Conservation (phyloP, 1,284 basidiomycete species). For the Phlebopus sp. region DNA sequence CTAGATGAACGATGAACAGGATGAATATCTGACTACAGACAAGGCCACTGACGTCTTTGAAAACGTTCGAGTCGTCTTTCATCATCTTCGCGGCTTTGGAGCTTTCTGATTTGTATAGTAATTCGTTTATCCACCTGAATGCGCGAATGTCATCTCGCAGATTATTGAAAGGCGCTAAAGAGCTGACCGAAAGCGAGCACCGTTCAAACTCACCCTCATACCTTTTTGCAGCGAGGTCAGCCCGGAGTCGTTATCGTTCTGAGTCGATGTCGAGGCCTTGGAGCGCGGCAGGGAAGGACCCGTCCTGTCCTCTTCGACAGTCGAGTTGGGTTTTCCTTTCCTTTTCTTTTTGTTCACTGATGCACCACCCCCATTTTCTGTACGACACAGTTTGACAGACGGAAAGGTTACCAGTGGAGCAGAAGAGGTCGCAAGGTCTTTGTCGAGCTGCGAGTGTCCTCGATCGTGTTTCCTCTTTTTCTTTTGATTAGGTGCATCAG, state of each 20-base stretch:
- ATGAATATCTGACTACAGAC: neutral
- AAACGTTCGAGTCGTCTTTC: slow-evolving; percentile 73
- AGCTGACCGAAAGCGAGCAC: slow-evolving; percentile 78
- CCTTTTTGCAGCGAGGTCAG: slow-evolving; percentile 72
- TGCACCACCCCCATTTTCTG: neutral
- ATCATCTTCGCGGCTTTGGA: slow-evolving; percentile 75
- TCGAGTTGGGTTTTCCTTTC: slow-evolving; percentile 12
- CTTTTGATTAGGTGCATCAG: slow-evolving; percentile 17
- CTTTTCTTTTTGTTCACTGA: slow-evolving; percentile 11
- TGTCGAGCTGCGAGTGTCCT: slow-evolving; percentile 17
- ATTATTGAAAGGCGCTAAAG: slow-evolving; percentile 4
- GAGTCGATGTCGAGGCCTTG: slow-evolving; percentile 5
- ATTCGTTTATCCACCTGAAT: slow-evolving; percentile 83
- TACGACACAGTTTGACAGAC: neutral
- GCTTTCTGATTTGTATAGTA: slow-evolving; percentile 81
- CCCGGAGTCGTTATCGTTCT: slow-evolving; percentile 21
- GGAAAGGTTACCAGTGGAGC: slow-evolving; percentile 4
- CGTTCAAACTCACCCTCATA: slow-evolving; percentile 78
- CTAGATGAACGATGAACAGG: slow-evolving; percentile 40
- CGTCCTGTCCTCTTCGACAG: slow-evolving; percentile 5
- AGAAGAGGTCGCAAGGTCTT: slow-evolving; percentile 3
- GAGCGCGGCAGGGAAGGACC: slow-evolving; percentile 2
- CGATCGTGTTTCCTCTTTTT: slow-evolving; percentile 34
- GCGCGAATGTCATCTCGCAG: slow-evolving; percentile 6
- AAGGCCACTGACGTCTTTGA: slow-evolving; percentile 61